Percentiles rank a stretch among this genome's conserved stretches.
Evolutionary conservation across 225 moss, liverwort and hornwort species (phyloP).

Genomic region (Sphagnum contortum): DNA sequence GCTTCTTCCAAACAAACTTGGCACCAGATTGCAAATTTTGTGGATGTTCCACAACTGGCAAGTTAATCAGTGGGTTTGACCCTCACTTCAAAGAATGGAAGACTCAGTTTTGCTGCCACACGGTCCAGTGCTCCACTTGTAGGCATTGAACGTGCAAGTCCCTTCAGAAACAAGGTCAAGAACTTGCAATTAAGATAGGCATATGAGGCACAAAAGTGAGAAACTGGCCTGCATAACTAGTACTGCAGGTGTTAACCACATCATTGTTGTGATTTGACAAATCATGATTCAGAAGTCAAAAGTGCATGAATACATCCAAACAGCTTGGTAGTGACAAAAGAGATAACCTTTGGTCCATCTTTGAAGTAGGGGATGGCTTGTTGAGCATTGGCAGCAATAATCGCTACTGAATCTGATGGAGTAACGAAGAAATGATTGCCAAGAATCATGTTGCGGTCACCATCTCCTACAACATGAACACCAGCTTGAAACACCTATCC

Average conservation of each 20-base stretch:
- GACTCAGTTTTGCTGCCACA: conserved; percentile 55
- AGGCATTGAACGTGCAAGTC: conserved; percentile 94
- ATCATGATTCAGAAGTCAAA: too few relatives aligned
- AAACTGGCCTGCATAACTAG: too few relatives aligned
- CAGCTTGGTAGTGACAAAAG: too few relatives aligned
- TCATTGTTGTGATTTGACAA: too few relatives aligned
- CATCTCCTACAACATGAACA: conserved; percentile 45
- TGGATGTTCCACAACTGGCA: too few relatives aligned
- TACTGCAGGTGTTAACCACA: too few relatives aligned
- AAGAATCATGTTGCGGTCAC: conserved; percentile 92
- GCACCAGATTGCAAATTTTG: too few relatives aligned
- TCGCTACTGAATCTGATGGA: conserved; percentile 90
- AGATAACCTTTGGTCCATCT: conserved; percentile 36
- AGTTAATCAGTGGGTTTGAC: background rate
- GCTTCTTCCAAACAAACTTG: too few relatives aligned
- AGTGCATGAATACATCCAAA: background rate
- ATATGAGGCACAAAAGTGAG: background rate
- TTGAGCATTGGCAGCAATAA: conserved; percentile 85
- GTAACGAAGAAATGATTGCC: conserved; percentile 94
- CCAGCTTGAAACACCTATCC: background rate
- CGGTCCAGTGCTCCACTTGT: conserved; percentile 82
- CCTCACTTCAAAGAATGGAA: conserved; percentile 70
- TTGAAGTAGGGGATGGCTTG: conserved; percentile 80
- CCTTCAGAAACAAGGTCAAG: conserved; percentile 25
- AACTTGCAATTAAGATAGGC: background rate